These are phyloP conservation scores for Aspergillus proliferans DNA, from an alignment of 2,329 filamentous ascomycete genomes.

Conservation along the genomic window DNA sequence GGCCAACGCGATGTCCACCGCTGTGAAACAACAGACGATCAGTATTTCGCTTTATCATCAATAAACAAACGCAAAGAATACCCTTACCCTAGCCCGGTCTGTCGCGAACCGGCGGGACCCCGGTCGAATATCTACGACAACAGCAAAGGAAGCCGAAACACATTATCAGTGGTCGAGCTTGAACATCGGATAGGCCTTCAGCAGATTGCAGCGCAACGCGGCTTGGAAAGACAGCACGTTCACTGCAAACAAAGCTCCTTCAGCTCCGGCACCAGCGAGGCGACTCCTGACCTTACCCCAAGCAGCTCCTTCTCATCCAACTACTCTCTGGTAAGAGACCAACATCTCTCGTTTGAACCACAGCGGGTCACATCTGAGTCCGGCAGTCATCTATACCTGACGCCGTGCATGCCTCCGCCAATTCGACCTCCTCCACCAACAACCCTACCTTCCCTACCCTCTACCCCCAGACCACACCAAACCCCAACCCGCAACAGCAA, in stretches of 20 bases:
- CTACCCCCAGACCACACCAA: constrained; percentile 15
- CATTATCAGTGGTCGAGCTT: constrained; percentile 25
- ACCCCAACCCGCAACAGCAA: constrained; percentile 18
- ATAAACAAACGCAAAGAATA: constrained; percentile 16
- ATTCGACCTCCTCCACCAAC: constrained; percentile 9
- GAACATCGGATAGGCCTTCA: constrained; percentile 26
- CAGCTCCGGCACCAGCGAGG: constrained; percentile 27
- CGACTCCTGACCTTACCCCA: constrained; percentile 32
- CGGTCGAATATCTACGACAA: constrained; percentile 1
- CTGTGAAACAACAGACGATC: constrained; percentile 20
- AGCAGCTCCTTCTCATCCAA: constrained; percentile 36
- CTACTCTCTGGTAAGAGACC: constrained; percentile 25
- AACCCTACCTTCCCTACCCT: not conserved
- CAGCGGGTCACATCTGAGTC: constrained; percentile 11
- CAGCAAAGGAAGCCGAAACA: constrained; percentile 18
- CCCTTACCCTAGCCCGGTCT: constrained; percentile 6
- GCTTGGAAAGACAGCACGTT: constrained; percentile 14
- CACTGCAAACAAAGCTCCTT: constrained; percentile 30
- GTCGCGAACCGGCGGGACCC: constrained; percentile 8
- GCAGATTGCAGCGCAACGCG: constrained; percentile 16
- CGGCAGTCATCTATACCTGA: constrained; percentile 19
- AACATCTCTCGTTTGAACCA: constrained; percentile 19
- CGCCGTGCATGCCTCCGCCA: constrained; percentile 15
- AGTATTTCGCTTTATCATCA: constrained; percentile 26
- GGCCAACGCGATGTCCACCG: constrained; percentile 27